phyloP scores from a whole-genome alignment of 768 basidiomycete species.

The Cystofilobasidium macerans region DNA sequence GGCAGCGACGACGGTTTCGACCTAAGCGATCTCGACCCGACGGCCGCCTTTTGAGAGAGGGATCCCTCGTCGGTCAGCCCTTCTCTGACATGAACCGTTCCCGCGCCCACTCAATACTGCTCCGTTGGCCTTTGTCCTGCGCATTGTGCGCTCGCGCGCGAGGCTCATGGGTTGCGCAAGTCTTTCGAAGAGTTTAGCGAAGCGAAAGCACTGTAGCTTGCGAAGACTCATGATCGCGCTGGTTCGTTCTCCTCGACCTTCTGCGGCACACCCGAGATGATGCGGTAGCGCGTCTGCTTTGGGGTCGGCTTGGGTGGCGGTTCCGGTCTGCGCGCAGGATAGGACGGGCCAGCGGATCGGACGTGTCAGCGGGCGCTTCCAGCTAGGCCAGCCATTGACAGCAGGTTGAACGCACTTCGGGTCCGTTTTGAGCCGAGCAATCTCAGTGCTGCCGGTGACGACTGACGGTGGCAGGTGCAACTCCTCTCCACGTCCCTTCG shows the following conservation, averaged over 20 bases:
- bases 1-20: not conserved
- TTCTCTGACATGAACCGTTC: no score
- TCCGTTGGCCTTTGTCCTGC: no score
- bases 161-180: no score
- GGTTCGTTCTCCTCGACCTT: constrained; percentile 1
- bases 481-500: not conserved
- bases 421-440: not conserved
- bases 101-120: no score
- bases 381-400: not conserved
- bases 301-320: not conserved
- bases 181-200: no score
- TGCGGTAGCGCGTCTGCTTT: constrained; percentile 3
- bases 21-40: not conserved
- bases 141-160: no score
- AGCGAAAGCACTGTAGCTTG: not conserved
- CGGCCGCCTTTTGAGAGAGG: not conserved
- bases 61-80: no score
- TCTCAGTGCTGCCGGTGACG: constrained; percentile 1
- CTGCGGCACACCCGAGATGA: constrained; percentile 4
- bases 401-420: not conserved
- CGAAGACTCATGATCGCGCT: not conserved
- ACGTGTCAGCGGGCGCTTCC: not conserved
- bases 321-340: not conserved
- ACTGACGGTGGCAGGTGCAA: not conserved
- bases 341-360: not conserved